Evolutionary conservation across 495 filamentous ascomycete genomes (phyloP).

Genomic region (Aspergillus biplanus): DNA sequence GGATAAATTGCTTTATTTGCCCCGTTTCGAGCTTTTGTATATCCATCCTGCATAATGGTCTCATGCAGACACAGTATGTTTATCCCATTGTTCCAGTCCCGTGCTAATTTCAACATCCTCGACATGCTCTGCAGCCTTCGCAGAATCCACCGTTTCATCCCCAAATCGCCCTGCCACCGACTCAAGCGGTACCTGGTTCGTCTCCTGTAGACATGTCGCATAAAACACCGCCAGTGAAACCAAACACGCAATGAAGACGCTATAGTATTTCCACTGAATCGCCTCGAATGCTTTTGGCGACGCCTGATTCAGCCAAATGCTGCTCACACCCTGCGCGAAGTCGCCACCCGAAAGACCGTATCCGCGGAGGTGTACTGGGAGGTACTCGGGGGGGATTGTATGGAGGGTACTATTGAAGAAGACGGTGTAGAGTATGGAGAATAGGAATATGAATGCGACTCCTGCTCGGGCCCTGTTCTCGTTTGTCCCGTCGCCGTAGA

Average conservation of each 20-base stretch:
- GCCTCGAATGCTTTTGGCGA: background rate
- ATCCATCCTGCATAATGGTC: no score
- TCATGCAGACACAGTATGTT: no score
- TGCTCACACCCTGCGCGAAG: background rate
- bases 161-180: background rate
- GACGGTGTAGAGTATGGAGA: background rate
- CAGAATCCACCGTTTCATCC: background rate
- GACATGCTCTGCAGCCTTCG: background rate
- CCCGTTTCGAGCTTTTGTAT: no score
- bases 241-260: background rate
- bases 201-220: background rate
- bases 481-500: background rate
- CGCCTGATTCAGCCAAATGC: background rate
- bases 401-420: background rate
- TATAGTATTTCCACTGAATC: background rate
- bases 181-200: background rate
- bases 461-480: background rate
- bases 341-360: background rate
- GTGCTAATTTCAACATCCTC: background rate
- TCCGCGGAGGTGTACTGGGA: background rate
- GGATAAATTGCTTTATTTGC: no score
- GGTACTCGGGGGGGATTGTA: background rate
- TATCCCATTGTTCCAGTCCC: no score
- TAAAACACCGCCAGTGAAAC: background rate
- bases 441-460: background rate